Evolutionary conservation across 805 yeast genomes (phyloP), one percentile per base, ranked within the genome.

Genomic region (Myxozyma neotropica): DNA sequence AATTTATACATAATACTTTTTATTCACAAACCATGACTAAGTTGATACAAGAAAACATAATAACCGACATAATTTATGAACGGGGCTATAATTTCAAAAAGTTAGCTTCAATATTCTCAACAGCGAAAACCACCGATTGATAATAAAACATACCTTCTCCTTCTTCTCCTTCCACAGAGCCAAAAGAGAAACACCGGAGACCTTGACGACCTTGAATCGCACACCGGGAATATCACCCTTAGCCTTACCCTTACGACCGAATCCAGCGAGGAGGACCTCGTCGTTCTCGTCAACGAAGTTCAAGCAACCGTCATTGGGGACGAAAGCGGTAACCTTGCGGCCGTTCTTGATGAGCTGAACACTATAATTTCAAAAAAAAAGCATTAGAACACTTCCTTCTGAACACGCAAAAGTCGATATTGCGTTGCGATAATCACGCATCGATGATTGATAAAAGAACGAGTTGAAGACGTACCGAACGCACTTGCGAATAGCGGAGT

Each of bases 141-240:
- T 5, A 7, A n/a, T 24, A 27, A 17, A 92, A 86, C 99, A 91
- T 86, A 98, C 98, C 92, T 94, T 94, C 87, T 95, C 99, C 90
- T 94, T 94, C 97, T 94, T 94, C 87, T 95, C 99, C 87, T 93
- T 94, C 97, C 97, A 94, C 82, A 94, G 87, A 80, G 99, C 99
- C 80, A 92, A 86, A 81, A 94, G 87, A 74, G 99, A 94, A 77
- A 95, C 99, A 89, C 99, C 99, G 74, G 99, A 89, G 75, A 94
- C 99, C 87, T 94, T 94, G 80, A 94, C 99, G 80, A 94, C 99
- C 89, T 94, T 94, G 91, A 94, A 94, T 89, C 99, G 94, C 79
- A 94, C 99, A 90, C 99, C 99, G 81, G 99, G 99, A 78, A 94
- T 93, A 92, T 94, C 99, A 87, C 99, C 99, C 96, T 94, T 94